A percentile compares a stretch with the other conserved stretches of the same genome.
Conservation (phyloP, 164 flowering plant genomes). For the Berberis thunbergii region DNA sequence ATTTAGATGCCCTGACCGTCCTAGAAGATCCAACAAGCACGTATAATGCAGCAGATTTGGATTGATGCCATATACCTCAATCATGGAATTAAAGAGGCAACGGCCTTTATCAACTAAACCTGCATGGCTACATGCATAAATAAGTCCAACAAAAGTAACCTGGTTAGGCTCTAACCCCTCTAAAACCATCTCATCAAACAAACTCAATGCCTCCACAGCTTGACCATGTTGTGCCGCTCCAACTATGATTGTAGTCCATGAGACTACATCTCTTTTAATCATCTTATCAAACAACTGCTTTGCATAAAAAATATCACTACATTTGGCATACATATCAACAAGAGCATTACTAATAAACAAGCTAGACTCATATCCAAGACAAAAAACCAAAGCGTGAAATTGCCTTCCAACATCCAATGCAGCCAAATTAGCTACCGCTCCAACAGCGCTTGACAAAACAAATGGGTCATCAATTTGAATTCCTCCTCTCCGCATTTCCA, state of each 20-base stretch:
- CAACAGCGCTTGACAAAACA: conserved; percentile 56
- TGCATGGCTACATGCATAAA: conserved; percentile 84
- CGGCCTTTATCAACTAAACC: conserved; percentile 67
- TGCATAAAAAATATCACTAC: conserved; percentile 62
- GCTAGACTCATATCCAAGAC: conserved; percentile 56
- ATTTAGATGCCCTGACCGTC: conserved; percentile 65
- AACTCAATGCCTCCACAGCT: conserved; percentile 51
- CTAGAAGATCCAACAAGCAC: conserved; percentile 67
- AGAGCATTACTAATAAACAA: conserved; percentile 60
- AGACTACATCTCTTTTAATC: conserved; percentile 48
- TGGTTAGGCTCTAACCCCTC: conserved; percentile 64
- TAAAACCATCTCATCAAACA: conserved; percentile 56
- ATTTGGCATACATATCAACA: conserved; percentile 81
- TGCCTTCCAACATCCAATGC: conserved; percentile 61
- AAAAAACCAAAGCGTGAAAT: conserved; percentile 49
- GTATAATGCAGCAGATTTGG: conserved; percentile 80
- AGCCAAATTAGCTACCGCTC: conserved; percentile 61
- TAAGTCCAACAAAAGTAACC: conserved; percentile 74
- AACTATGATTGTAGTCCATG: conserved; percentile 89
- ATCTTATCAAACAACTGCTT: conserved; percentile 35
- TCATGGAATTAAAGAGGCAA: conserved; percentile 52
- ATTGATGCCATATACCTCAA: conserved; percentile 36
- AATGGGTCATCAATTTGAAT: conserved; percentile 50
- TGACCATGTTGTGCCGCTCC: conserved; percentile 83
- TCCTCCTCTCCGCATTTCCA: conserved; percentile 44